Base-by-base conservation (phyloP, 345 rosid species). In the Camelina hispida region DNA sequence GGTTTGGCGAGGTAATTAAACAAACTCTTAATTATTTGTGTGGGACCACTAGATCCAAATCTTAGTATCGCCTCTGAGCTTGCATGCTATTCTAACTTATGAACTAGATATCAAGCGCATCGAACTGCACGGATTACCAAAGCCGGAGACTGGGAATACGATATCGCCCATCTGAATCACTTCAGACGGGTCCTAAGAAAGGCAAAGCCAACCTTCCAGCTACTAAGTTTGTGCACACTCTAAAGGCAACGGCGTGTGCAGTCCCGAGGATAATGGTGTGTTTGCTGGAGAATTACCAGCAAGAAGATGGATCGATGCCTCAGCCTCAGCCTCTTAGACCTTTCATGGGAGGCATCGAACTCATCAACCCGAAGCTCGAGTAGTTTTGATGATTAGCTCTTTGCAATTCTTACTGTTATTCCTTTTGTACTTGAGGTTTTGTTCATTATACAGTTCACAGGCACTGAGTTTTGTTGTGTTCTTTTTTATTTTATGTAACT, bases 171-270 rank as follows among this genome's bases (percentile, higher is more conserved):
- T 81, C 84, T 13, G 95, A 88, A 65, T 73, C 70, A 4, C 22
- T 79, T 4, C 62, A 88, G 66, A 38, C 84, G 4, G 83, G 79
- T 63, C 56, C 86, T 28, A 89, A 91, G 76, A 94, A 86, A 85
- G 89, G 93, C 16, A 90, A 89, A 81, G 75, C 87, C 43, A 83
- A 40, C 59, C 71, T 62, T 40, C 85, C 88, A 9, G 79, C 95
- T 34, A 83, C 93, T 5, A 81, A 84, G 86, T 91, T 91, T 74
- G 90, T 91, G 35, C 97, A 94, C 81, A 94, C 98, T n/a, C 78
- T 94, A 66, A 94, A 94, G 60, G 97, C 98, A n/a, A 91, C 98
- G 0, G 98, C 98, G 0, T 91, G 97, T 80, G 98, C 98, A 5
- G 81, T 94, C 73, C 98, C 97, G 1, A 83, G 97, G 80, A 88